Conservation (phyloP, 169 alveolate species). For the Cystoisospora suis region DNA sequence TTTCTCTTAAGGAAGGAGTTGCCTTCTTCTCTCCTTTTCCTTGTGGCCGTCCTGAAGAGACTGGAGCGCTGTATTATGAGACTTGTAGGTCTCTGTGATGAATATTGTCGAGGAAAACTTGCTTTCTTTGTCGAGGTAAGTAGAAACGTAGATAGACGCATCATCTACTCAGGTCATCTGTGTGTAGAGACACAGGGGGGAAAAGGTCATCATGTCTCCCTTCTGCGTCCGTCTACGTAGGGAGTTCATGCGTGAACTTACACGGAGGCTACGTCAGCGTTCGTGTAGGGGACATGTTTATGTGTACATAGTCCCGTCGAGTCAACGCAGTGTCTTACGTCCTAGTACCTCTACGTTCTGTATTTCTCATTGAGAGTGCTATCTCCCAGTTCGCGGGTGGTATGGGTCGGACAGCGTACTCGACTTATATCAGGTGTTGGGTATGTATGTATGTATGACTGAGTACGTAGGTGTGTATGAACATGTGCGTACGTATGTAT, state of each 20-base stretch:
- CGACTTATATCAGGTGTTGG: not conserved
- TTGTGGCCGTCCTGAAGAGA: not conserved
- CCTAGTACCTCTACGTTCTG: not conserved
- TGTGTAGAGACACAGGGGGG: not conserved
- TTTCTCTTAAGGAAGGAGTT: not conserved
- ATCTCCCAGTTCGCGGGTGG: too few relatives aligned
- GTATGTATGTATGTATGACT: not conserved
- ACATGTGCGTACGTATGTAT: not conserved
- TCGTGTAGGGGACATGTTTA: not conserved
- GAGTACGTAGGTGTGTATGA: not conserved
- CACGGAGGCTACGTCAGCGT: not conserved
- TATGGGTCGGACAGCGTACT: not conserved
- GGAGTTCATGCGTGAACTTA: not conserved
- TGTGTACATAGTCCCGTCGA: not conserved
- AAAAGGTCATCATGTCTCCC: not conserved
- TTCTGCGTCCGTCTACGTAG: too few relatives aligned
- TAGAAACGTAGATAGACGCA: too few relatives aligned
- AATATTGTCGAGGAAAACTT: not conserved
- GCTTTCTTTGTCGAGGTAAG: slow-evolving; percentile 19
- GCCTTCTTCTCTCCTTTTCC: not conserved
- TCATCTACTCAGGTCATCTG: too few relatives aligned
- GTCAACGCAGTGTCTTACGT: too few relatives aligned
- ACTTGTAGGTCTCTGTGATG: not conserved
- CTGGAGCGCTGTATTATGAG: slow-evolving; percentile 27
- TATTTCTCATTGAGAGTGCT: not conserved